Conservation (phyloP, 1,284 basidiomycete species). For the Agaricales sp. region DNA sequence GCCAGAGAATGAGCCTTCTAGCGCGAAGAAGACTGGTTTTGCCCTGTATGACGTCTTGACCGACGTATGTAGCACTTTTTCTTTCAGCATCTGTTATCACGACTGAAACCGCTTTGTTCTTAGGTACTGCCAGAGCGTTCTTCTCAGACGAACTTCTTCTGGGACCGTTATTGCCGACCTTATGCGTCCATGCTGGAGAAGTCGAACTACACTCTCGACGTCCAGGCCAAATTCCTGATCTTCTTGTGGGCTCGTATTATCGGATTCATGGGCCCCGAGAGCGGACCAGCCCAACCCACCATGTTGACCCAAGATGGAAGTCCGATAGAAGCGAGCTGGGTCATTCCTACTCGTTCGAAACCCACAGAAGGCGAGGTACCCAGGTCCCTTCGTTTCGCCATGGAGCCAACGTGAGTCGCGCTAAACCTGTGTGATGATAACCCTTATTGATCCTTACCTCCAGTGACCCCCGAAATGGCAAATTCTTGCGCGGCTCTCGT, state of each 20-base stretch:
- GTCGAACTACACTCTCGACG: conserved; percentile 13
- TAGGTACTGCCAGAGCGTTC: not conserved
- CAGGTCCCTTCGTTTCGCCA: conserved; percentile 20
- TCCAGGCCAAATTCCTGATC: conserved; percentile 17
- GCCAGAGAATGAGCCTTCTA: not conserved
- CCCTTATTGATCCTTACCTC: not conserved
- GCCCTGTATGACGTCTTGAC: not conserved
- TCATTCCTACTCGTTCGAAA: conserved; percentile 16
- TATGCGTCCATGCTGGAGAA: conserved; percentile 20
- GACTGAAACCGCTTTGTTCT: not conserved
- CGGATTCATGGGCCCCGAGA: conserved; percentile 19
- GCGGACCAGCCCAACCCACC: conserved; percentile 12
- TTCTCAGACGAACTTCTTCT: conserved; percentile 14
- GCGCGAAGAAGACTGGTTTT: not conserved
- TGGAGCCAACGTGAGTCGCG: conserved; percentile 19
- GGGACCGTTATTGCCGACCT: conserved; percentile 15
- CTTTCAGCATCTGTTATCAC: not conserved
- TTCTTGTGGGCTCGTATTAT: conserved; percentile 20
- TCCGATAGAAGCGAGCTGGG: conserved; percentile 22
- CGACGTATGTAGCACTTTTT: not conserved
- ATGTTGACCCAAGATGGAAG: conserved; percentile 22
- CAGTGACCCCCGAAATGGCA: not conserved
- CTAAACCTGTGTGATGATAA: not conserved
- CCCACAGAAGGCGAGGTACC: conserved; percentile 8
- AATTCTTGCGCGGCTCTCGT: not conserved